These are phyloP conservation scores for Solanum raphanifolium DNA, from an alignment of 257 asterid genomes.

Conservation along the genomic window DNA sequence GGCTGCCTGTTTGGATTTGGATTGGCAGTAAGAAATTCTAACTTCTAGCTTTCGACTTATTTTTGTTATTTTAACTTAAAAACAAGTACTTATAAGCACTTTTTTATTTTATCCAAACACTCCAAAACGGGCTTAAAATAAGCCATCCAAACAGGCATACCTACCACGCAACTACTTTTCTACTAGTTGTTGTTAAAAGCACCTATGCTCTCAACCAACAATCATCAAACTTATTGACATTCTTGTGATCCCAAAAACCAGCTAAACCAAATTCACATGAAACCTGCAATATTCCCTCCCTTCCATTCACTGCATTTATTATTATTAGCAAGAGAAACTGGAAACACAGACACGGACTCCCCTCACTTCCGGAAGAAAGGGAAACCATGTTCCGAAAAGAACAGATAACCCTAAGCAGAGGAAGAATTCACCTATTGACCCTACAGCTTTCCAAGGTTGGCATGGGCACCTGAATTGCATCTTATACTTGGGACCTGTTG, in stretches of 20 bases:
- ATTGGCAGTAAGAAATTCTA: no score
- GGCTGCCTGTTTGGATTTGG: no score
- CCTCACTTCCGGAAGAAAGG: neutral
- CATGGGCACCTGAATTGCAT: neutral
- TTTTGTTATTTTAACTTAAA: no score
- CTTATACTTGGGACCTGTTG: neutral
- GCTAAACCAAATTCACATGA: neutral
- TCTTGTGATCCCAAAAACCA: neutral
- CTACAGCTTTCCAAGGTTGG: neutral
- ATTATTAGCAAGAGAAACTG: neutral
- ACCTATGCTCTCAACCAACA: neutral
- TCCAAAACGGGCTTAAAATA: neutral
- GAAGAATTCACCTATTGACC: neutral
- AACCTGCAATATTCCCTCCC: neutral
- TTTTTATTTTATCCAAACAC: neutral
- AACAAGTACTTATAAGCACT: no score
- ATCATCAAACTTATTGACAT: neutral
- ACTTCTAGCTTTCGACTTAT: no score
- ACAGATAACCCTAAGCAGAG: neutral
- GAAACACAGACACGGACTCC: neutral
- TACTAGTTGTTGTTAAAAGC: neutral
- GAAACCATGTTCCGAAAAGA: neutral
- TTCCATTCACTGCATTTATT: neutral
- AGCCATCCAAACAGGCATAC: neutral
- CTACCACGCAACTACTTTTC: neutral